A percentile compares a stretch with the other conserved stretches of the same genome.
These are phyloP conservation scores for Corchorus olitorius DNA, from an alignment of 345 rosid species.

Conservation along the genomic window DNA sequence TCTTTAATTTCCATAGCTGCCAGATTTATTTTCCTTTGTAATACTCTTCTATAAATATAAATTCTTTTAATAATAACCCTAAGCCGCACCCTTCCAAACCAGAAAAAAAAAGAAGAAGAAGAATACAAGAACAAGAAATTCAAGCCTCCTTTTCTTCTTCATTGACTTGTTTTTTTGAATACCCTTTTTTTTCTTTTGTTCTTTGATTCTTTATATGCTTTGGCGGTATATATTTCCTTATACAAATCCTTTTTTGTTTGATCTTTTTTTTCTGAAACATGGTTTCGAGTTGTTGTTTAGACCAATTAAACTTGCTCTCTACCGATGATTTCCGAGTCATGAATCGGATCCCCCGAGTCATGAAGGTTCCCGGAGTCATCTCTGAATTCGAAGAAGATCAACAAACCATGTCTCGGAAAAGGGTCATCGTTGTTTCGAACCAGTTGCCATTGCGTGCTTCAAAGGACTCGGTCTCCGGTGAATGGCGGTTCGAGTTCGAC, in stretches of 20 bases:
- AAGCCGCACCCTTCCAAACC: not conserved
- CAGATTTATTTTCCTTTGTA: slow-evolving; percentile 24
- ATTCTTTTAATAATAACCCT: slow-evolving; percentile 21
- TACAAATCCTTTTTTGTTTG: not conserved
- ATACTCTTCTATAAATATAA: slow-evolving; percentile 26
- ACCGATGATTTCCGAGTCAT: slow-evolving; percentile 57
- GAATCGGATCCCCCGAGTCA: slow-evolving; percentile 57
- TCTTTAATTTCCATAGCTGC: slow-evolving; percentile 16
- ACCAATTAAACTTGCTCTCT: slow-evolving; percentile 56
- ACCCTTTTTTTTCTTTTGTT: slow-evolving; percentile 10
- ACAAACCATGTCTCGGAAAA: slow-evolving; percentile 14
- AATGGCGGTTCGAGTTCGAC: slow-evolving; percentile 67
- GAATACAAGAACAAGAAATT: not conserved
- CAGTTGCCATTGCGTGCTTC: slow-evolving; percentile 58
- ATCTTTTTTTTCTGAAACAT: slow-evolving; percentile 20
- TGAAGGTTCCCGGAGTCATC: slow-evolving; percentile 51
- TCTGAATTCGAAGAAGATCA: slow-evolving; percentile 35
- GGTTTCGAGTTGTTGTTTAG: slow-evolving; percentile 50
- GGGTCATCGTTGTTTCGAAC: slow-evolving; percentile 70
- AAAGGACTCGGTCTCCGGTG: slow-evolving; percentile 32
- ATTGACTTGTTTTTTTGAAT: slow-evolving; percentile 9
- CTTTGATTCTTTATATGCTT: not conserved
- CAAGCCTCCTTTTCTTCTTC: not conserved
- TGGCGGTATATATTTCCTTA: not conserved
- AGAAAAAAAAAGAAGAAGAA: not conserved